Conservation (phyloP, 1,284 basidiomycete species). For the Xerocomus nothofagi region DNA sequence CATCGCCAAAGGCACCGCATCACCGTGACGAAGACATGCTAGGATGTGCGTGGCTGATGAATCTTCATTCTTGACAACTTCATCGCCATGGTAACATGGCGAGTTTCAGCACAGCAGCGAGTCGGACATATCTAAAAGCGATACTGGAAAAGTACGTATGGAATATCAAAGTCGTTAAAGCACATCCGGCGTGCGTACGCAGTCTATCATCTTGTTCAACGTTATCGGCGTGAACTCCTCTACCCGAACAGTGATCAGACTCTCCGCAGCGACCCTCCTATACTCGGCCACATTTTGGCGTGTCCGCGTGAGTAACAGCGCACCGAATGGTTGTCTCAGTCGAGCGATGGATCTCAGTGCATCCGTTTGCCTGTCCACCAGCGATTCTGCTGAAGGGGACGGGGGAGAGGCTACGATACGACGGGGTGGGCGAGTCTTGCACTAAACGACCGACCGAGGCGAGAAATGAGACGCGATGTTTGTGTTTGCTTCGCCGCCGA, state of each 20-base stretch:
- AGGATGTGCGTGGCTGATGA: too few relatives aligned
- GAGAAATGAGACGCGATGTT: neutral
- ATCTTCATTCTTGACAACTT: too few relatives aligned
- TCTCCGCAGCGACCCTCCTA: conserved; percentile 6
- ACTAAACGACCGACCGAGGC: neutral
- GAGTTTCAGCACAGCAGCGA: too few relatives aligned
- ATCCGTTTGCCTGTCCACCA: neutral
- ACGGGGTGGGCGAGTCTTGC: neutral
- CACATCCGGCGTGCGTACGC: neutral
- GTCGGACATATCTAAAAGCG: too few relatives aligned
- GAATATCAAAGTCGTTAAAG: too few relatives aligned
- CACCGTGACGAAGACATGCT: too few relatives aligned
- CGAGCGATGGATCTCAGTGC: neutral
- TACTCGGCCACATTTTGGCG: conserved; percentile 2
- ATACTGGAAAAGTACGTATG: too few relatives aligned
- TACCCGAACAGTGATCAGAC: conserved; percentile 1
- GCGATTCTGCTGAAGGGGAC: neutral
- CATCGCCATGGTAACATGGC: too few relatives aligned
- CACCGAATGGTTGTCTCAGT: conserved; percentile 1
- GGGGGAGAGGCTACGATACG: neutral
- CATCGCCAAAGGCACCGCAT: too few relatives aligned
- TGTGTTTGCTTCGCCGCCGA: neutral
- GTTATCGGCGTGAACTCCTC: neutral
- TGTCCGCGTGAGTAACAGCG: neutral
- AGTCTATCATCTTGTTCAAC: too few relatives aligned